phyloP scores from a whole-genome alignment of 1,284 basidiomycete species.

The Erythrobasidium hasegawianum region DNA sequence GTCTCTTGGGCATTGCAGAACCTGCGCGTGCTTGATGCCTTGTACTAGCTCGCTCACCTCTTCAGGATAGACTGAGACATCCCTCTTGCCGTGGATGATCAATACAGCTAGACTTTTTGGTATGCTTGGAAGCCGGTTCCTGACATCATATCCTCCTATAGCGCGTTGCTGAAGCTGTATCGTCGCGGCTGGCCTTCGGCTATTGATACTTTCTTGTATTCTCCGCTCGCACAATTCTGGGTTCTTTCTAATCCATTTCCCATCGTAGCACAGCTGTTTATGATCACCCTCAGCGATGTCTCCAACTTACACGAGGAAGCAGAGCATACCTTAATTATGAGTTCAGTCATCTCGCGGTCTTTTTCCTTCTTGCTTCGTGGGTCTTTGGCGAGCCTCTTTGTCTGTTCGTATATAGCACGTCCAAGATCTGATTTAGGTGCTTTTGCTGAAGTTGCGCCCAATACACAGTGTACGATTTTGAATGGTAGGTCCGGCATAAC shows the following conservation, averaged over 20 bases:
- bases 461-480: conserved; percentile 22
- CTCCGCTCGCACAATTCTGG: conserved; percentile 15
- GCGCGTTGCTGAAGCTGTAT: conserved; percentile 20
- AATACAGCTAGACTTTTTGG: conserved; percentile 15
- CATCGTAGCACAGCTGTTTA: conserved; percentile 19
- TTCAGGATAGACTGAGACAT: conserved; percentile 21
- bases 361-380: conserved; percentile 1
- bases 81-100: conserved; percentile 20
- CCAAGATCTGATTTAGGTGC: conserved; percentile 27
- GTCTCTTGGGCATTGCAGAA: not conserved
- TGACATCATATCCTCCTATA: conserved; percentile 27
- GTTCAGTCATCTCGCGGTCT: conserved; percentile 18
- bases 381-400: conserved; percentile 1
- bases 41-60: conserved; percentile 2
- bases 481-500: conserved; percentile 14
- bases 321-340: conserved; percentile 12
- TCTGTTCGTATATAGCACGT: conserved; percentile 15
- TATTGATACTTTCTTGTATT: conserved; percentile 9
- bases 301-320: no score
- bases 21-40: conserved; percentile 13
- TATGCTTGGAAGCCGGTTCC: not conserved
- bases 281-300: no score
- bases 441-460: conserved; percentile 26
- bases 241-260: conserved; percentile 19
- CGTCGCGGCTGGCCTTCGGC: conserved; percentile 10